phyloP scores from a whole-genome alignment of 176 grass and related monocot species.

The Canna indica region DNA sequence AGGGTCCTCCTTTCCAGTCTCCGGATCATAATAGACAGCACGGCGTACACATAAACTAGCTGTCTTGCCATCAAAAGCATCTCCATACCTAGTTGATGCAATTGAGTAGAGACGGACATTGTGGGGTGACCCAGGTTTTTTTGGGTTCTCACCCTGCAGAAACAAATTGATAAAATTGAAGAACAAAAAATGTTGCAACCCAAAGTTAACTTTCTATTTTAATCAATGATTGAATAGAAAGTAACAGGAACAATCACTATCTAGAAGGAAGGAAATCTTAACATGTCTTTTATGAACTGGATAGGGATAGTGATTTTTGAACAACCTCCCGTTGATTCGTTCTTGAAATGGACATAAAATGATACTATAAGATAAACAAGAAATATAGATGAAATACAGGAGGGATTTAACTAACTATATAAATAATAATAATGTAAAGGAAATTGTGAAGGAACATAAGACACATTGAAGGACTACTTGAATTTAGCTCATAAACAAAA shows the following conservation, averaged over 20 bases:
- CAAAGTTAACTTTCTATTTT: not conserved
- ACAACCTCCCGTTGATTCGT: too few relatives aligned
- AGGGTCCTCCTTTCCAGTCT: slow-evolving; percentile 79
- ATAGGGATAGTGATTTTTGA: too few relatives aligned
- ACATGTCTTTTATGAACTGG: too few relatives aligned
- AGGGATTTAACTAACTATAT: too few relatives aligned
- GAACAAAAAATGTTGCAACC: not conserved
- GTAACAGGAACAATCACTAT: too few relatives aligned
- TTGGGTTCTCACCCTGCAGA: slow-evolving; percentile 77
- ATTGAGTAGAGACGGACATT: slow-evolving; percentile 92
- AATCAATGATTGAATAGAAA: not conserved
- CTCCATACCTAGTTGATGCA: slow-evolving; percentile 87
- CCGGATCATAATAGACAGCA: slow-evolving; percentile 85
- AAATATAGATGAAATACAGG: too few relatives aligned
- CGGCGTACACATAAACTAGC: slow-evolving; percentile 76
- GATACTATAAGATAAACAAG: too few relatives aligned
- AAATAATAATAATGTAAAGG: too few relatives aligned
- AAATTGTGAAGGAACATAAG: too few relatives aligned
- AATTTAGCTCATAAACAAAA: not conserved
- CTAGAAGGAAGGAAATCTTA: too few relatives aligned
- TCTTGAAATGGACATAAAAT: too few relatives aligned
- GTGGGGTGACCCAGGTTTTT: slow-evolving; percentile 74
- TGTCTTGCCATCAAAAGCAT: slow-evolving; percentile 80
- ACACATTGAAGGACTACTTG: not conserved
- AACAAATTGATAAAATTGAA: slow-evolving; percentile 4